These are phyloP conservation scores for Coniochaeta sp. DNA, from an alignment of 2,329 filamentous ascomycete species.

Conservation along the genomic window DNA sequence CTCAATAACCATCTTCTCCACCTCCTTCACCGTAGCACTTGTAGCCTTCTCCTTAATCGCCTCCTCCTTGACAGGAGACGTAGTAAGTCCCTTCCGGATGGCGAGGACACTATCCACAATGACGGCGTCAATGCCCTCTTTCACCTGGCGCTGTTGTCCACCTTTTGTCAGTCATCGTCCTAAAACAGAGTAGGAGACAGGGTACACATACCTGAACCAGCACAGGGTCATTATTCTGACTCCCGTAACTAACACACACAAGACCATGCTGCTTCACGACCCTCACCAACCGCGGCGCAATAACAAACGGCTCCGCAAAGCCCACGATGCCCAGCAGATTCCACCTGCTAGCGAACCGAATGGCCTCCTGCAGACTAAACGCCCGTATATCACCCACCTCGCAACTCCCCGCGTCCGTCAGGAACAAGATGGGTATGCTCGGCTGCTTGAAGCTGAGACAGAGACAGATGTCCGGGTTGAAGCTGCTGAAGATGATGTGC, in stretches of 20 bases:
- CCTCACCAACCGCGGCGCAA: slow-evolving; percentile 79
- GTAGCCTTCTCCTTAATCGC: neutral
- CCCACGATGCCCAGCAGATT: slow-evolving; percentile 88
- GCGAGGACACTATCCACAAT: slow-evolving; percentile 94
- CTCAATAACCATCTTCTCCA: neutral
- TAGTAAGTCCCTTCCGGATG: slow-evolving; percentile 81
- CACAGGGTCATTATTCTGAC: slow-evolving; percentile 76
- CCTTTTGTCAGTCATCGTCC: neutral
- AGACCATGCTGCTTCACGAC: slow-evolving; percentile 92
- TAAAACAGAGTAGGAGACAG: neutral
- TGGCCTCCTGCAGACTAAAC: slow-evolving; percentile 86
- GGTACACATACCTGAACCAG: slow-evolving; percentile 78
- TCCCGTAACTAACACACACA: slow-evolving; percentile 93
- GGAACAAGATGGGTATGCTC: slow-evolving; percentile 89
- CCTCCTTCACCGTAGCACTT: neutral
- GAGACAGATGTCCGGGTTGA: slow-evolving; percentile 95
- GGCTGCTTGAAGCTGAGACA: slow-evolving; percentile 95
- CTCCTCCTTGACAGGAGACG: slow-evolving; percentile 14
- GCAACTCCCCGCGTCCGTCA: slow-evolving; percentile 80
- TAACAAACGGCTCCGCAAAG: slow-evolving; percentile 80
- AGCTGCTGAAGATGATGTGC: slow-evolving; percentile 96
- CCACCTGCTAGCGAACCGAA: slow-evolving; percentile 91
- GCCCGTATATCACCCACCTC: slow-evolving; percentile 84
- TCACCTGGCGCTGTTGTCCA: slow-evolving; percentile 74
- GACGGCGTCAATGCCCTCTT: slow-evolving; percentile 93